Base-by-base conservation (phyloP, 2,329 filamentous ascomycete species). In the Aspergillus sp. region DNA sequence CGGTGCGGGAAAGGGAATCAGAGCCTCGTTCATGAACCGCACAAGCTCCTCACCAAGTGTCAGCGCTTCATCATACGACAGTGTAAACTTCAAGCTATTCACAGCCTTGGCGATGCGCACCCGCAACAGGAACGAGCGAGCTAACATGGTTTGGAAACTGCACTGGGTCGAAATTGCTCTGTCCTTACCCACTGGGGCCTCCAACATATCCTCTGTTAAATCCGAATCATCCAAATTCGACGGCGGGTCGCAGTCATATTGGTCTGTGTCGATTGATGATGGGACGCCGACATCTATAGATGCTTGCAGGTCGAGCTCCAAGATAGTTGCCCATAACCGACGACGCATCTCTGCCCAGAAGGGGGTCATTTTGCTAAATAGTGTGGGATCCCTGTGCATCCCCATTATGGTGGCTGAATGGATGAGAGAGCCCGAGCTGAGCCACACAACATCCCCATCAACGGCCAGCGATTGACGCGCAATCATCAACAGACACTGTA, bases 301-400 rank as follows among this genome's bases (percentile, higher is more conserved):
- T 2, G 72, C 68, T 55, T 75, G 72, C 19, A 79, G 57, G 49
- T 76, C 73, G 27, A 78, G 60, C 58, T 80, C 75, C 11, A 79
- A 56, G 8, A 79, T 72, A 0, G 77, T 77, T n/a, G 72, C 69
- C 77, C 77, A 80, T 3, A 79, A 55, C n/a, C 77, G 70, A 17
- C 77, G 72, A 15, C 76, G 74, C 68, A 80, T 76, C 56, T 80
- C 78, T 0, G 60, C 64, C 80, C 55, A 79, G 71, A 64, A 79
- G 1, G 61, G 55, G 4, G 69, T 68, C 44, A 76, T 71, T 19
- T 73, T 70, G 2, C 64, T 61, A 17, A 76, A 72, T 3, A 66
- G 65, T 7, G 64, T 60, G 8, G 76, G 75, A 46, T 77, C 71
- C 1, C 73, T 70, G 59, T 79, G 75, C 11, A 79, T 56, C 3